Evolutionary conservation across 129 eudicot species (phyloP), one percentile per base, ranked within the genome.

Genomic region (Saposhnikovia divaricata): DNA sequence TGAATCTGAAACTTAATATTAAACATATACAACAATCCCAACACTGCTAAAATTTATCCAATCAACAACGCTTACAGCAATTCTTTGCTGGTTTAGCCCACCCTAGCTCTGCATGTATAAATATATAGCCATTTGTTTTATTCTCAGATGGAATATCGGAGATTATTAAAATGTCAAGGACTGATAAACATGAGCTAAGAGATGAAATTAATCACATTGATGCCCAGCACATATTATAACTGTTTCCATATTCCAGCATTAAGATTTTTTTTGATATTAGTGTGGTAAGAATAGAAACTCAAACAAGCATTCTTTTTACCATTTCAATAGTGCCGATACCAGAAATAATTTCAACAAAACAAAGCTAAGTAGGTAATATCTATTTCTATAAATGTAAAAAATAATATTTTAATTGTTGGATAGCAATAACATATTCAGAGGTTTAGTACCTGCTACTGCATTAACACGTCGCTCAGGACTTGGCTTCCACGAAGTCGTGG

Each of bases 51-150:
- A 68, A 13, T 31, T 66, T 21, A 31, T 77, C 46, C 11, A 28
- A 59, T 70, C 66, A 85, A 76, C 31, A 76, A 63, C 79, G 72
- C 98, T 78, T 95, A 95, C 98, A 71, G 97, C 97, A 70, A 95
- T 95, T 84, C 98, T 87, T 85, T 95, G 98, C 88, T 95, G 98
- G 88, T 95, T 95, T 61, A 95, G 93, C 82, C 98, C 98, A 73
- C 98, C 98, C n/a, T n/a, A n/a, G n/a, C 89, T 95, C 98, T 31
- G 97, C 98, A 75, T 95, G 98, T 76, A 95, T 95, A 85, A 95
- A 95, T 78, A 95, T 92, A 83, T 95, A 95, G 69, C 98, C 98
- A 79, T 85, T 92, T 71, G 98, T 89, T 80, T 89, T 93, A 88
- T 95, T 92, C 83, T 88, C 96, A 45, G 80, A 80, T 1, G 96